Evolutionary conservation across 305 asterid species (phyloP), one percentile per base, ranked within the genome.

Genomic region (Solanum aculeatissimum): DNA sequence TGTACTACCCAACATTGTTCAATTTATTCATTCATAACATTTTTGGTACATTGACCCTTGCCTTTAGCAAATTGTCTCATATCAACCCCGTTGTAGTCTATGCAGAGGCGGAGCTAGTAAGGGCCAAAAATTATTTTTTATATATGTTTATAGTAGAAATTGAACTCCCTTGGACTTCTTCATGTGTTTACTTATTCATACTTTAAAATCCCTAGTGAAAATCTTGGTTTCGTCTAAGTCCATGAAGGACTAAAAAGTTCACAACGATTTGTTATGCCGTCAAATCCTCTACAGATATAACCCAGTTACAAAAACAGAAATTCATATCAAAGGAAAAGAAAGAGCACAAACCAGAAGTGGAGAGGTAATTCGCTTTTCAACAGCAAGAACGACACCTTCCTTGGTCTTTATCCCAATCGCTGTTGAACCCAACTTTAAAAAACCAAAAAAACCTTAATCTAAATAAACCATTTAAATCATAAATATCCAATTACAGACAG

Each of bases 361-460:
- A 8, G 98, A 95, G 9, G 98, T 95, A 83, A 94, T 95, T 45
- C 98, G 94, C 92, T 95, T 95, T 91, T 95, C 98, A 35, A 95
- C 98, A 82, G 97, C 96, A 83, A 95, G 95, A 85, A 94, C 97
- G 40, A 95, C 98, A 43, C 98, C 98, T 84, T 94, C 97, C 90
- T 94, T 95, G 23, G 98, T 94, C 92, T 93, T 95, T 66, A 95
- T 25, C 78, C 97, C 98, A 83, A 95, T 94, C 10, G 98, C 98
- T 68, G 98, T 95, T n/a, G 98, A 95, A 80, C 98, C 98, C 92
- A 94, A 68, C 97, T 95, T 78, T 77, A 29, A 27, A 87, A 23
- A 51, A 53, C n/a, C 71, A 38, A 13, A 80, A 25, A 51, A 83
- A 71, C 54, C 38, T 79, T 13, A 66, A 60, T 21, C 77, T 62